Base-by-base conservation (phyloP, 495 filamentous ascomycete species). In the Lentithecium fluviatile region DNA sequence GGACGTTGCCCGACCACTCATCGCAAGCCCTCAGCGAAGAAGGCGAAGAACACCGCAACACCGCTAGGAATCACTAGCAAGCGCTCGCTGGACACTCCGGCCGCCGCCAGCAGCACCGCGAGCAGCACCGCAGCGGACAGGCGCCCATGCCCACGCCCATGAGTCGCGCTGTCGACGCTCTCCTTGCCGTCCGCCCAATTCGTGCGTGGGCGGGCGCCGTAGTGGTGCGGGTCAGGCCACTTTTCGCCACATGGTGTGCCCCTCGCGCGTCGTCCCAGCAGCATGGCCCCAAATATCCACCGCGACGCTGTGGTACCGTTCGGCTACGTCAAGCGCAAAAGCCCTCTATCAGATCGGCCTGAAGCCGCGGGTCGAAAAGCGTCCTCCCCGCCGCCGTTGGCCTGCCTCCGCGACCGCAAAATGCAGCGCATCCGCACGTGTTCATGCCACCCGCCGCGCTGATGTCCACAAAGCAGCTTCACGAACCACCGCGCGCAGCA, bases 351-450 rank as follows among this genome's bases (percentile, higher is more conserved):
- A 49, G 46, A 49, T 49, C 46, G 12, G 19, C 13, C 46, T 29
- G 46, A 7, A 49, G 5, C 6, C 17, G 46, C 24, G 46, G 3
- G 24, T 49, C 17, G 5, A 4, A 49, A 49, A 3, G 8, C 52
- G 10, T 2, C 19, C 17, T 20, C 24, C 21, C 43, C 12, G 4
- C 13, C 15, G 3, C 56, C 46, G 11, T 24, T 17, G 17, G 5
- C 29, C 32, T 15, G 2, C 25, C 38, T 20, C 1, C 19, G 36
- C n/a, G 10, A 6, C 45, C n/a, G n/a, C n/a, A n/a, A n/a, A n/a
- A n/a, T n/a, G n/a, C n/a, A n/a, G n/a, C n/a, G n/a, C n/a, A n/a
- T 19, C 12, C 54, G 36, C 60, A 64, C 60, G 60, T 58, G 60
- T 58, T 29, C 40, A 53, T 64, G 60, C 60, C 6, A 49, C 52